Evolutionary conservation across 2,329 filamentous ascomycete genomes (phyloP).

Genomic region (Talaromyces sp.): DNA sequence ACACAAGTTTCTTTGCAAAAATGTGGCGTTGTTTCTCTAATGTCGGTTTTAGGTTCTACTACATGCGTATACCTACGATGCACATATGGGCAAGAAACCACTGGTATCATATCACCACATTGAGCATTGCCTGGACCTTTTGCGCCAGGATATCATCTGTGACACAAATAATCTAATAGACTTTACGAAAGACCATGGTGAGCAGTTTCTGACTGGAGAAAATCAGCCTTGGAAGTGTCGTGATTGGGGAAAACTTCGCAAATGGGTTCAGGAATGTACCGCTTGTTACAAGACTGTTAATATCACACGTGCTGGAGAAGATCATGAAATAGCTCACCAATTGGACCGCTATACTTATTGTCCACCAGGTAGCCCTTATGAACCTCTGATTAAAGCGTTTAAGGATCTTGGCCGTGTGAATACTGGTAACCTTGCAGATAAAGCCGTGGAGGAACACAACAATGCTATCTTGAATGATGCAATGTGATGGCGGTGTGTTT

Average conservation of each 20-base stretch:
- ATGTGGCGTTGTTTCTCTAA: no score
- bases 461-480: no score
- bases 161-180: not conserved
- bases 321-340: constrained; percentile 3
- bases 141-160: constrained; percentile 7
- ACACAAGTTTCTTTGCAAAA: no score
- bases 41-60: no score
- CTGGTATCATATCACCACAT: constrained; percentile 4
- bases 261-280: constrained; percentile 1
- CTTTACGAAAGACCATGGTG: constrained; percentile 2
- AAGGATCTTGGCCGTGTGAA: constrained; percentile 2
- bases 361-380: constrained; percentile 4
- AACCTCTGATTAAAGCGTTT: constrained; percentile 1
- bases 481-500: no score
- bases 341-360: constrained; percentile 5
- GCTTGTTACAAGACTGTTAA: constrained; percentile 6
- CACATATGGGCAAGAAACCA: constrained; percentile 2
- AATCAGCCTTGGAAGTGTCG: constrained; percentile 1
- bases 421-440: no score
- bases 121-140: constrained; percentile 3
- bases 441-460: no score
- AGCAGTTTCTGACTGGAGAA: not conserved
- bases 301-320: constrained; percentile 5
- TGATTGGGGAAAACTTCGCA: constrained; percentile 2
- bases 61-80: constrained; percentile 5